phyloP scores from a whole-genome alignment of 345 rosid species.

The Brassica napus region DNA sequence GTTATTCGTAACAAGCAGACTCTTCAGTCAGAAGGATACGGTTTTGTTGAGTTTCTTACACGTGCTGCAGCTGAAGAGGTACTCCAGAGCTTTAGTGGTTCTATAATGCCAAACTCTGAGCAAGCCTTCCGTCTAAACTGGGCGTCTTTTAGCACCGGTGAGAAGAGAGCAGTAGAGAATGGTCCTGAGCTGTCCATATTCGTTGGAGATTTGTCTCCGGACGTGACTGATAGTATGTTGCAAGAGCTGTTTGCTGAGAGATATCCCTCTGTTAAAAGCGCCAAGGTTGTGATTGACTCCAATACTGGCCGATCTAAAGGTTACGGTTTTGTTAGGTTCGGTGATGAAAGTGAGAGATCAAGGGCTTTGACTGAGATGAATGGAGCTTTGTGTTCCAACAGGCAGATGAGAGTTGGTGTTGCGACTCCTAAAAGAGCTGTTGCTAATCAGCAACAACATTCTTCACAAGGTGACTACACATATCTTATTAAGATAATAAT shows the following conservation, averaged over 20 bases:
- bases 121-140: constrained; percentile 93
- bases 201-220: constrained; percentile 95
- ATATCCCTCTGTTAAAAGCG: constrained; percentile 87
- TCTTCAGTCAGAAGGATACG: constrained; percentile 86
- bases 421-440: constrained; percentile 92
- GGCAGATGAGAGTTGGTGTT: constrained; percentile 86
- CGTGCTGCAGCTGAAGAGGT: constrained; percentile 84
- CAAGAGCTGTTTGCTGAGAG: constrained; percentile 71
- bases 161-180: constrained; percentile 62
- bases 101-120: constrained; percentile 83
- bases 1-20: constrained; percentile 93
- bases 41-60: constrained; percentile 82
- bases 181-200: constrained; percentile 84
- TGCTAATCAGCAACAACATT: constrained; percentile 79
- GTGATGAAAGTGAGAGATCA: constrained; percentile 87
- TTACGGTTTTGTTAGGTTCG: constrained; percentile 94
- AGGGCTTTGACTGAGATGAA: constrained; percentile 93
- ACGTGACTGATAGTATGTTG: constrained; percentile 81
- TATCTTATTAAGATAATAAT: background rate
- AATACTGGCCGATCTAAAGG: constrained; percentile 92
- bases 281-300: constrained; percentile 89
- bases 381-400: constrained; percentile 80
- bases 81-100: constrained; percentile 71
- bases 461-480: constrained; percentile 53
- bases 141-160: constrained; percentile 87